Base-by-base conservation (phyloP, 1,139 yeast genomes). In the Pichia sp. region DNA sequence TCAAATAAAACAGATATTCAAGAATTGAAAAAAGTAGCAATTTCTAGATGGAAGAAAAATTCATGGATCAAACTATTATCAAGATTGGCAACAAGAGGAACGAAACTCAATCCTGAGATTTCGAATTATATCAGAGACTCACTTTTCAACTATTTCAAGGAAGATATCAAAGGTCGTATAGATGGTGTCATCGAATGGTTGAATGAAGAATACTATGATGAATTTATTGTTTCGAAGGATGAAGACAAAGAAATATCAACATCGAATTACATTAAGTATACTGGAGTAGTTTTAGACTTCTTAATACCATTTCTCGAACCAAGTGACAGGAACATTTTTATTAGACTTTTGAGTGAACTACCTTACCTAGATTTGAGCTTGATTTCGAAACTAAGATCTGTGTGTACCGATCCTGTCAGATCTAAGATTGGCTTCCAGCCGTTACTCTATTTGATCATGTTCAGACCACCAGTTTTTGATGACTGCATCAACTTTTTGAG, bases 201-300 rank as follows among this genome's bases (percentile, higher is more conserved):
- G 53, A 92, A 88, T 64, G 99, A 93, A 70, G 99, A 95, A 69
- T 95, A 97, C 96, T 92, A 84, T 68, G 79, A 84, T 48, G 95
- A 61, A 50, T 34, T 57, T 44, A 46, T 66, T 8, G 53, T 56
- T 8, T 15, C 11, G 7, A 45, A 45, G 13, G 41, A 54, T 30
- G 53, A 42, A 16, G 54, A 43, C 11, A 49, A 32, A 11, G 52
- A 51, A 6, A 57, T 49, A 4, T 54, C 52, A 26, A 53, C 54
- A 29, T 45, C 61, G 3, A 44, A 48, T 48, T 89, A 89, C 67
- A 70, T 78, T 55, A 74, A 76, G 56, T 90, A 96, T 88, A 81
- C 95, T 0, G 77, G 79, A 7, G 81, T 80, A 58, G 80, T 90
- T 0, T 71, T 95, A 49, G 97, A 92, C 62, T 82, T 89, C 4